phyloP scores from a whole-genome alignment of 805 yeast genomes.

The Kluyveromyces starmeri region DNA sequence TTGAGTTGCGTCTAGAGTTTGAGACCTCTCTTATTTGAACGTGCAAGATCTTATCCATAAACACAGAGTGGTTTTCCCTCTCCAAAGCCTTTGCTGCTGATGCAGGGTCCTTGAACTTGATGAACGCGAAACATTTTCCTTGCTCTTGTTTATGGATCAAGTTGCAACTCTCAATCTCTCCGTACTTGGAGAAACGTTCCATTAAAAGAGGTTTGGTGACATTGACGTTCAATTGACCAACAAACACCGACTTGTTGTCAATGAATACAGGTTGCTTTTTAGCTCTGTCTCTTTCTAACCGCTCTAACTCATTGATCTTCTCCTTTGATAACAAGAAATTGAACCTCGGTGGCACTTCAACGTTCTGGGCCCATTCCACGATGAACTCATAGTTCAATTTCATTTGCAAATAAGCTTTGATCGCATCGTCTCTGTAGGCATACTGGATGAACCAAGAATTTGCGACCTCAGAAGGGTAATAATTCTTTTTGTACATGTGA shows the following conservation, averaged over 20 bases:
- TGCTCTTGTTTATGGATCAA: slow-evolving; percentile 44
- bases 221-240: slow-evolving; percentile 57
- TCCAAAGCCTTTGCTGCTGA: slow-evolving; percentile 86
- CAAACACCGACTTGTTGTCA: slow-evolving; percentile 67
- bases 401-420: slow-evolving; percentile 67
- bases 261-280: slow-evolving; percentile 30
- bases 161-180: slow-evolving; percentile 48
- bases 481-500: slow-evolving; percentile 14
- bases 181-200: slow-evolving; percentile 59
- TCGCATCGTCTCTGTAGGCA: slow-evolving; percentile 80
- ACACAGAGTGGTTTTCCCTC: slow-evolving; percentile 71
- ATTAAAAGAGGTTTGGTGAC: slow-evolving; percentile 47
- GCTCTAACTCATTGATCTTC: slow-evolving; percentile 1
- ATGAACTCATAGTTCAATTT: slow-evolving; percentile 45
- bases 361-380: slow-evolving; percentile 83
- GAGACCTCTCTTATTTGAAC: slow-evolving; percentile 68
- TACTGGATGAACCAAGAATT: slow-evolving; percentile 68
- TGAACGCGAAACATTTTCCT: slow-evolving; percentile 58
- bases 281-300: slow-evolving; percentile 1
- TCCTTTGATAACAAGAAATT: slow-evolving; percentile 14
- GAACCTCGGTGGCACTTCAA: slow-evolving; percentile 41
- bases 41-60: slow-evolving; percentile 67
- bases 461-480: slow-evolving; percentile 16
- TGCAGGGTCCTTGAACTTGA: slow-evolving; percentile 51
- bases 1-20: slow-evolving; percentile 4